These are phyloP conservation scores for Xanthoceras sorbifolium DNA, from an alignment of 345 rosid genomes.

Conservation along the genomic window DNA sequence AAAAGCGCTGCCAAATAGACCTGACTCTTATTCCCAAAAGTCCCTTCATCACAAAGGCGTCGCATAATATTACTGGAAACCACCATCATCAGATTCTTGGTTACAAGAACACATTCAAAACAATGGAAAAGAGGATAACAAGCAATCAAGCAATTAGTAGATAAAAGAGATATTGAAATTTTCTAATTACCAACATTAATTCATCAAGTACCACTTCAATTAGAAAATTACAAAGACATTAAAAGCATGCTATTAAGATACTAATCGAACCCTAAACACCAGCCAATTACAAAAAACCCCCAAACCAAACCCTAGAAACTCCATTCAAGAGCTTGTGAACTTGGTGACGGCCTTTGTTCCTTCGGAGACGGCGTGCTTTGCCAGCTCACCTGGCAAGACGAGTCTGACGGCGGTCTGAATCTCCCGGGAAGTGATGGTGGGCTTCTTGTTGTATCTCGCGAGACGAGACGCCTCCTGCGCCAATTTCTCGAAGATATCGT, in stretches of 20 bases:
- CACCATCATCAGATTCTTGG: too few species aligned
- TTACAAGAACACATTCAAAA: too few species aligned
- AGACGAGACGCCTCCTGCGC: constrained; percentile 32
- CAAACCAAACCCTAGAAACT: neutral
- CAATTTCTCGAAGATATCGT: constrained; percentile 32
- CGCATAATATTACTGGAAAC: too few species aligned
- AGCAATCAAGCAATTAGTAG: too few species aligned
- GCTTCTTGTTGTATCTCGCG: constrained; percentile 35
- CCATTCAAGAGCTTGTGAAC: constrained; percentile 21
- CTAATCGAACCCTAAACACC: constrained; percentile 1
- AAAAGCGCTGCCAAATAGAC: too few species aligned
- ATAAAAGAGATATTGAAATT: neutral
- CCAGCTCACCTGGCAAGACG: constrained; percentile 33
- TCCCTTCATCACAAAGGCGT: too few species aligned
- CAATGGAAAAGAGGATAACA: neutral
- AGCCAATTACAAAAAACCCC: neutral
- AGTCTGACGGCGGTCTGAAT: constrained; percentile 33
- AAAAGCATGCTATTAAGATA: neutral
- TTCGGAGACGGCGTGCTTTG: constrained; percentile 36
- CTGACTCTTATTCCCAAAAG: too few species aligned
- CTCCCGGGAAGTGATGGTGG: constrained; percentile 35
- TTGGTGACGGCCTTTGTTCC: constrained; percentile 39
- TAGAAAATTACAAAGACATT: neutral
- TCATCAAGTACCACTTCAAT: too few species aligned
- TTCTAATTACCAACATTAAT: neutral